A percentile compares a stretch with the other conserved stretches of the same genome.
These are phyloP conservation scores for Exophiala sideris DNA, from an alignment of 2,329 filamentous ascomycete species.

Conservation along the genomic window DNA sequence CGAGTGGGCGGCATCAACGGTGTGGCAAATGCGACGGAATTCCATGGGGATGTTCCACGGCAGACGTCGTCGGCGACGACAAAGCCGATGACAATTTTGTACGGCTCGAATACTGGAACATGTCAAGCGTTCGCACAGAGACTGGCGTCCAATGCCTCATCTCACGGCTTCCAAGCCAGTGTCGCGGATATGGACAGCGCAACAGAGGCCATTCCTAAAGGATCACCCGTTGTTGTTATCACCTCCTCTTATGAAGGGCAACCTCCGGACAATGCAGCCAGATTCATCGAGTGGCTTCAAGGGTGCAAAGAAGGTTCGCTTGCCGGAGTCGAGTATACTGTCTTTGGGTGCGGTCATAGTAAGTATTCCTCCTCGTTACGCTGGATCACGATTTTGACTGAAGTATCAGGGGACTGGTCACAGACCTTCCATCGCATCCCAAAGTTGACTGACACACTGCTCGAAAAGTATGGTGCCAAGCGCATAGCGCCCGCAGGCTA, in stretches of 20 bases:
- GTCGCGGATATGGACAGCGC: constrained; percentile 60
- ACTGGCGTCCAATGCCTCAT: constrained; percentile 42
- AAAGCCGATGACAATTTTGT: constrained; percentile 59
- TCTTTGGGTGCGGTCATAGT: constrained; percentile 65
- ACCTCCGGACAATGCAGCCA: constrained; percentile 66
- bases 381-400: background rate
- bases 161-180: constrained; percentile 50
- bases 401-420: constrained; percentile 38
- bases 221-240: constrained; percentile 62
- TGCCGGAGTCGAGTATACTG: constrained; percentile 58
- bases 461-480: constrained; percentile 50
- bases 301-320: constrained; percentile 50
- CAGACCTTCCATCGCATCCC: constrained; percentile 66
- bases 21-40: constrained; percentile 13
- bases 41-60: constrained; percentile 27
- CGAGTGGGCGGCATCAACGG: background rate
- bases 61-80: background rate
- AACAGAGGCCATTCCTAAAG: constrained; percentile 56
- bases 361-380: background rate
- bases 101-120: constrained; percentile 71
- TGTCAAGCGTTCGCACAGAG: constrained; percentile 66
- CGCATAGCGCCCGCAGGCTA: constrained; percentile 51
- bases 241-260: constrained; percentile 71
- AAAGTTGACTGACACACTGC: constrained; percentile 55
- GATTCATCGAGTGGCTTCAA: constrained; percentile 67